Evolutionary conservation across 1,284 basidiomycete genomes (phyloP).

Genomic region (Irpex sp.): DNA sequence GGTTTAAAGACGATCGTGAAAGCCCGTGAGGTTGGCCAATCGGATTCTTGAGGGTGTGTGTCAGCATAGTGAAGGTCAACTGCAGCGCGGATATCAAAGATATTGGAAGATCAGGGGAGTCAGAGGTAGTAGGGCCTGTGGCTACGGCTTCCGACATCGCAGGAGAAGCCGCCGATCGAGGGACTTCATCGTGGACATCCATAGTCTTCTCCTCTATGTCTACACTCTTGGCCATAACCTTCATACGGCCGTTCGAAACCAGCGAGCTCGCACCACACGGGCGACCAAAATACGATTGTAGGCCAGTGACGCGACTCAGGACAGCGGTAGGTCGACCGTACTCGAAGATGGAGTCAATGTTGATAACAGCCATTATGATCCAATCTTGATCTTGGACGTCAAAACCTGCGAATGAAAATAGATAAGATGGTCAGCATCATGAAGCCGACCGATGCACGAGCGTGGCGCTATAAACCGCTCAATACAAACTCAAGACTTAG

Average conservation of each 20-base stretch:
- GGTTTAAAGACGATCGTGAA: constrained; percentile 65
- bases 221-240: constrained; percentile 26
- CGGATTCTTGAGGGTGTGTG: constrained; percentile 62
- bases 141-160: constrained; percentile 10
- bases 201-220: constrained; percentile 56
- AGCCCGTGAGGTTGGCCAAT: constrained; percentile 56
- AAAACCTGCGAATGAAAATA: constrained; percentile 15
- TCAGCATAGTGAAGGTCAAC: constrained; percentile 78
- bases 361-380: constrained; percentile 93
- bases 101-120: constrained; percentile 44
- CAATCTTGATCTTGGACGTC: constrained; percentile 80
- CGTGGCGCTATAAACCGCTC: neutral
- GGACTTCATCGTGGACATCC: constrained; percentile 58
- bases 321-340: constrained; percentile 78
- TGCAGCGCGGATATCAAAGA: constrained; percentile 73
- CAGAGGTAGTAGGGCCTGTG: constrained; percentile 16
- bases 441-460: neutral
- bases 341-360: constrained; percentile 81
- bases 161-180: constrained; percentile 7
- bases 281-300: constrained; percentile 24
- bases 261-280: constrained; percentile 16
- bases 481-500: neutral
- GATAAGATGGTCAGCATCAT: neutral
- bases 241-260: constrained; percentile 25
- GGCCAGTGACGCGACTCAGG: constrained; percentile 55